Conservation (phyloP, 768 basidiomycete species). For the Boletus speciosus region DNA sequence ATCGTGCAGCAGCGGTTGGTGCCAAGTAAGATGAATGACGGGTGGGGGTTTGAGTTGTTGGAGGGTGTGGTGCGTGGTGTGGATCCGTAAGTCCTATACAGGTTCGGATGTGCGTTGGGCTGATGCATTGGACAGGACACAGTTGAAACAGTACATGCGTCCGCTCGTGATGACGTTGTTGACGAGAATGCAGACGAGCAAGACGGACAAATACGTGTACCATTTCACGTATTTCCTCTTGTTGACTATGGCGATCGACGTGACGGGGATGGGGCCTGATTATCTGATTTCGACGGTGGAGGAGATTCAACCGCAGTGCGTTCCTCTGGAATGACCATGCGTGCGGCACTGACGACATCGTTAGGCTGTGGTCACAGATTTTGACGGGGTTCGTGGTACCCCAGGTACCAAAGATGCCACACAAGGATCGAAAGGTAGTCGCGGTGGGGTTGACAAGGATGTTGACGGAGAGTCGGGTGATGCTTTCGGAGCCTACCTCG, state of each 20-base stretch:
- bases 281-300: slow-evolving; percentile 76
- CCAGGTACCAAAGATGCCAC: slow-evolving; percentile 74
- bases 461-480: slow-evolving; percentile 67
- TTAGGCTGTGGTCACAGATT: slow-evolving; percentile 76
- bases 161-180: slow-evolving; percentile 74
- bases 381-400: slow-evolving; percentile 73
- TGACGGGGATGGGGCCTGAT: slow-evolving; percentile 73
- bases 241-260: slow-evolving; percentile 71
- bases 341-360: not conserved
- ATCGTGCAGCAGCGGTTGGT: slow-evolving; percentile 89
- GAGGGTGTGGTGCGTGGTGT: slow-evolving; percentile 70
- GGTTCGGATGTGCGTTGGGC: not conserved
- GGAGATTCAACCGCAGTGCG: slow-evolving; percentile 77
- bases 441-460: slow-evolving; percentile 77
- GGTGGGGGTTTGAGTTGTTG: slow-evolving; percentile 87
- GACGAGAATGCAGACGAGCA: slow-evolving; percentile 81
- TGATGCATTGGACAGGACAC: slow-evolving; percentile 38
- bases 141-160: slow-evolving; percentile 71
- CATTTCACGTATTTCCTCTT: slow-evolving; percentile 77
- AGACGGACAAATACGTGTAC: slow-evolving; percentile 86
- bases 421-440: slow-evolving; percentile 81
- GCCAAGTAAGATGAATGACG: slow-evolving; percentile 83
- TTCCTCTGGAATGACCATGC: not conserved
- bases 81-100: slow-evolving; percentile 58
- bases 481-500: slow-evolving; percentile 62